These are phyloP conservation scores for Exophiala viscosa DNA, from an alignment of 2,329 filamentous ascomycete species.

Conservation along the genomic window DNA sequence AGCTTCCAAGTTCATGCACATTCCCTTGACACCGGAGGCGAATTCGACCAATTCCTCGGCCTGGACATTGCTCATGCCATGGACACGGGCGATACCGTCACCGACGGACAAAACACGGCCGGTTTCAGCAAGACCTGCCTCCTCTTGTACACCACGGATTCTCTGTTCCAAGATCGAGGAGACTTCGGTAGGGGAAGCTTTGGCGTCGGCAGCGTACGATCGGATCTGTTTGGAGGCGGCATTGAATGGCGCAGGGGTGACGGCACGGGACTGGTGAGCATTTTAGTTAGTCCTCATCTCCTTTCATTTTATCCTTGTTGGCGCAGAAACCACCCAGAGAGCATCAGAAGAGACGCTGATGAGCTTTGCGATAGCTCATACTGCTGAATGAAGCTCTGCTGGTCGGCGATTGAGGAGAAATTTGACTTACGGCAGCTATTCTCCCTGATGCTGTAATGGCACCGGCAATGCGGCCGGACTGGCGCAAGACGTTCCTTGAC, in stretches of 20 bases:
- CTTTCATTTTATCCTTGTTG: neutral
- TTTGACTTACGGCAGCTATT: slow-evolving; percentile 85
- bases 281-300: slow-evolving; percentile 34
- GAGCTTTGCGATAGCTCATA: slow-evolving; percentile 36
- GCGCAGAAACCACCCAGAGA: neutral
- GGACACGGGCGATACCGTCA: slow-evolving; percentile 99
- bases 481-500: slow-evolving; percentile 98
- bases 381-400: slow-evolving; percentile 38
- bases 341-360: slow-evolving; percentile 5
- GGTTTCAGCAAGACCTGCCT: slow-evolving; percentile 94
- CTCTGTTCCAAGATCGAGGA: slow-evolving; percentile 99
- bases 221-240: slow-evolving; percentile 68
- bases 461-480: slow-evolving; percentile 91
- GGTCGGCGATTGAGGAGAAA: slow-evolving; percentile 40
- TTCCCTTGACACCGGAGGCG: slow-evolving; percentile 99
- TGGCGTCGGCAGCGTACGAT: slow-evolving; percentile 87
- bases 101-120: slow-evolving; percentile 98
- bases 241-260: slow-evolving; percentile 73
- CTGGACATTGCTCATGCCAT: slow-evolving; percentile 99
- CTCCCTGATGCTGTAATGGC: slow-evolving; percentile 88
- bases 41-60: slow-evolving; percentile 99
- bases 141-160: slow-evolving; percentile 97
- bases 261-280: slow-evolving; percentile 71
- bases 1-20: slow-evolving; percentile 99
- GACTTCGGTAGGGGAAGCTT: slow-evolving; percentile 95